A percentile compares a stretch with the other conserved stretches of the same genome.
These are phyloP conservation scores for Fusarium sulawesiense DNA, from an alignment of 2,329 filamentous ascomycete species.

Conservation along the genomic window DNA sequence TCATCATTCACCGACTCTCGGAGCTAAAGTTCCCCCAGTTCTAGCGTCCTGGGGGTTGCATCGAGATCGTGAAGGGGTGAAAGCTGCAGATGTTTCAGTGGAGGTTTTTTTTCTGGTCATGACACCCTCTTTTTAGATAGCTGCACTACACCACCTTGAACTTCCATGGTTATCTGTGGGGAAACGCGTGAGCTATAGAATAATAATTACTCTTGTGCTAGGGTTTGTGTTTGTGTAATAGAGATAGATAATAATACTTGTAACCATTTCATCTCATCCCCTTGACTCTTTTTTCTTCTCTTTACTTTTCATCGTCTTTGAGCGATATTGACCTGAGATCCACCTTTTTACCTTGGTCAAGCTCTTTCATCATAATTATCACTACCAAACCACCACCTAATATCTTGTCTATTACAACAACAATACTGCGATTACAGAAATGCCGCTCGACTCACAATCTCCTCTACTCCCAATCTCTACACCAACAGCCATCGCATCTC, in stretches of 20 bases:
- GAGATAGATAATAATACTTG: not conserved
- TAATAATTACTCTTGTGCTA: constrained; percentile 17
- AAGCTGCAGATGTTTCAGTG: constrained; percentile 9
- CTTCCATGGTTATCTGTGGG: constrained; percentile 33
- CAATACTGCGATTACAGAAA: constrained; percentile 7
- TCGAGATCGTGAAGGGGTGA: constrained; percentile 29
- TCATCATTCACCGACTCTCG: constrained; percentile 41
- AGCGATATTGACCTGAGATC: constrained; percentile 17
- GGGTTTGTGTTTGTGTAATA: not conserved
- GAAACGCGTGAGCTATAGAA: constrained; percentile 44
- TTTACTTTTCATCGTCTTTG: constrained; percentile 16
- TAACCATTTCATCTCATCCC: not conserved
- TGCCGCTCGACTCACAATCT: constrained; percentile 36
- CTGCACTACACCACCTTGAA: not conserved
- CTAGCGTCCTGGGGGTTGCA: constrained; percentile 7
- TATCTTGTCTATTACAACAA: not conserved
- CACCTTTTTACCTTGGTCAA: constrained; percentile 12
- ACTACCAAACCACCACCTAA: not conserved
- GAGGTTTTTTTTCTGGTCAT: constrained; percentile 23
- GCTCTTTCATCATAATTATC: not conserved
- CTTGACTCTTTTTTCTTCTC: constrained; percentile 2
- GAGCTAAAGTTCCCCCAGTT: constrained; percentile 40
- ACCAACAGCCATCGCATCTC: constrained; percentile 36
- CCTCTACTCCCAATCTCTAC: constrained; percentile 45
- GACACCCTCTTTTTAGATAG: constrained; percentile 15